Evolutionary conservation across 148 eudicot genomes (phyloP).

Genomic region (Gaultheria prostrata): DNA sequence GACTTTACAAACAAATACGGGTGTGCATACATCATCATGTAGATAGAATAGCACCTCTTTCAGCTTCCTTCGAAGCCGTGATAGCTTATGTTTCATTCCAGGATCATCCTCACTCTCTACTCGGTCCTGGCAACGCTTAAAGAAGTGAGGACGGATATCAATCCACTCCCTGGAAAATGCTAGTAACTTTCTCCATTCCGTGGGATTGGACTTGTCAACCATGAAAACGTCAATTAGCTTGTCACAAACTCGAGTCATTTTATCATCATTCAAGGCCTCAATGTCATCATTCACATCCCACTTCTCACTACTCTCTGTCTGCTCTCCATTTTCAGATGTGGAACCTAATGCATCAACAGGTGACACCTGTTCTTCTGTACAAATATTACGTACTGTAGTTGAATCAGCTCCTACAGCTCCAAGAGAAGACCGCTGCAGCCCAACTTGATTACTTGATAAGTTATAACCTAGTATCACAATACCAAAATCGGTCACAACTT

Average conservation of each 20-base stretch:
- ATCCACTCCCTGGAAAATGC: conserved; percentile 81
- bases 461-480: conserved; percentile 34
- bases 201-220: conserved; percentile 82
- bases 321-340: conserved; percentile 21
- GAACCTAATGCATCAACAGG: conserved; percentile 24
- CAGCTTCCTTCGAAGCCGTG: conserved; percentile 78
- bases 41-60: conserved; percentile 56
- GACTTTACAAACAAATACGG: neutral
- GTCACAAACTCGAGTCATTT: conserved; percentile 74
- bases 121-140: conserved; percentile 66
- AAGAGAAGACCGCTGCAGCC: conserved; percentile 29
- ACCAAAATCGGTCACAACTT: conserved; percentile 3
- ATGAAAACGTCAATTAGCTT: conserved; percentile 79
- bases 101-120: conserved; percentile 73
- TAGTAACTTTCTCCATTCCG: conserved; percentile 86
- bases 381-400: conserved; percentile 34
- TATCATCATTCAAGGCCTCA: conserved; percentile 38
- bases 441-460: conserved; percentile 19
- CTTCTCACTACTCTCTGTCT: conserved; percentile 18
- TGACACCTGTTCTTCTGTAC: conserved; percentile 26
- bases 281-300: conserved; percentile 21
- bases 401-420: conserved; percentile 31
- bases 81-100: conserved; percentile 66
- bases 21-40: neutral
- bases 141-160: conserved; percentile 68